Evolutionary conservation across 805 yeast species (phyloP), one percentile per base, ranked within the genome.

Genomic region (Schwanniomyces sp.): DNA sequence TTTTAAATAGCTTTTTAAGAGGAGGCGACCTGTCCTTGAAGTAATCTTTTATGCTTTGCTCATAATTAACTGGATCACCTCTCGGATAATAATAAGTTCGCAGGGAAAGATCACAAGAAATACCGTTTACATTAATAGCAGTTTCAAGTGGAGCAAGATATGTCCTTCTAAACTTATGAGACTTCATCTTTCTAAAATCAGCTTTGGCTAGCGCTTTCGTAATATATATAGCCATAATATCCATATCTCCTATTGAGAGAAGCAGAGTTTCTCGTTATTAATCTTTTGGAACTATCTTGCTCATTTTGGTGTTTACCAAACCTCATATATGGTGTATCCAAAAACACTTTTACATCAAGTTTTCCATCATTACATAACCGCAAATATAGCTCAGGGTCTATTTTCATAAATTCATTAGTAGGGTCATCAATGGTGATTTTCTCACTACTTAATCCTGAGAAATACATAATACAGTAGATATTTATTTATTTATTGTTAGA

Each of bases 101-200:
- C 3, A 8, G 16, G n/a, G 21, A 41, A 6, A 16, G 29, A 8
- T 14, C 25, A 41, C 14, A 7, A 12, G 17, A 12, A 24, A 41
- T 41, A 11, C 7, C 21, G 21, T n/a, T 27, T 3, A 10, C n/a
- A 5, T 34, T 41, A 30, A 41, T 5, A 41, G 39, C 39, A 24
- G 16, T 34, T 30, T 41, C 30, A 41, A 41, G 44, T 18, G 38
- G 44, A 41, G 44, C 44, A 41, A 41, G 39, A 34, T 41, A 41
- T 5, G 11, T 41, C 9, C 11, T 30, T 30, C 32, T 41, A 25
- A 41, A 41, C 18, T 41, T 28, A 30, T 41, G 21, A 41, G 18
- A 30, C n/a, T 30, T 41, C 44, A 41, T 41, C 44, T 41, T 38
- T 34, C 28, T 30, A 25, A 41, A 30, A 21, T 30, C 44, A 9